Base-by-base conservation (phyloP, 192 early-diverging fungal genomes). In the Polychytrium aggregatum region DNA sequence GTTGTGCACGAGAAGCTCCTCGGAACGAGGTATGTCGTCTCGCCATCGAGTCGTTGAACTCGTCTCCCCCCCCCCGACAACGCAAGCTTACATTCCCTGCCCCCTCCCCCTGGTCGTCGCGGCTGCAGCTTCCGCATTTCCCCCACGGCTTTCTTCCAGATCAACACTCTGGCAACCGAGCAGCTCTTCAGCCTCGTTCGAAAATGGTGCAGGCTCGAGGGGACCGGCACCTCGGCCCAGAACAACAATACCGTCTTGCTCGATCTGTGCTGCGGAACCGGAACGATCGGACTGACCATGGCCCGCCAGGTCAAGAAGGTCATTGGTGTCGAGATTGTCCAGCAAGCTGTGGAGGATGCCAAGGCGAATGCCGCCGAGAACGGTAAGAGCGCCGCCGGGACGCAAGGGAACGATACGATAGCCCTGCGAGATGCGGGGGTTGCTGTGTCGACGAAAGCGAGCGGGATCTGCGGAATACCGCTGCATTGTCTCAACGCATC, bases 251-350 rank as follows among this genome's bases (percentile, higher is more conserved):
- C 61, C 5, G 63, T 80, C 17, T 52, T 81, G 11, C 59, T 87
- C 21, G 84, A 88, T 59, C 56, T 88, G 20, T 88, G 86, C 59
- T 88, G 86, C 67, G 86, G 86, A 11, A 88, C 84, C 16, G 86
- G 86, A 24, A 88, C 86, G 11, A 88, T 88, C 49, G 86, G 86
- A 21, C 69, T 88, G 36, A 73, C 74, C 9, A 74, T 88, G 76
- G 79, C 84, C 3, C 56, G 64, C 37, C 55, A 57, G 2, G 72
- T 83, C n/a, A 74, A 83, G 29, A 58, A 63, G 28, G 82, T 88
- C 13, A 59, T 87, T 62, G 86, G 84, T 16, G 67, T 87, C 27
- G 86, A 88, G 36, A 74, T 86, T 38, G 68, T 76, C 14, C 52
- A 55, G 24, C 58, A 71, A 26, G 84, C 86, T n/a, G 64, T 88